A percentile compares a stretch with the other conserved stretches of the same genome.
phyloP scores from a whole-genome alignment of 495 filamentous ascomycete genomes.

The Penicillium atrosanguineum region DNA sequence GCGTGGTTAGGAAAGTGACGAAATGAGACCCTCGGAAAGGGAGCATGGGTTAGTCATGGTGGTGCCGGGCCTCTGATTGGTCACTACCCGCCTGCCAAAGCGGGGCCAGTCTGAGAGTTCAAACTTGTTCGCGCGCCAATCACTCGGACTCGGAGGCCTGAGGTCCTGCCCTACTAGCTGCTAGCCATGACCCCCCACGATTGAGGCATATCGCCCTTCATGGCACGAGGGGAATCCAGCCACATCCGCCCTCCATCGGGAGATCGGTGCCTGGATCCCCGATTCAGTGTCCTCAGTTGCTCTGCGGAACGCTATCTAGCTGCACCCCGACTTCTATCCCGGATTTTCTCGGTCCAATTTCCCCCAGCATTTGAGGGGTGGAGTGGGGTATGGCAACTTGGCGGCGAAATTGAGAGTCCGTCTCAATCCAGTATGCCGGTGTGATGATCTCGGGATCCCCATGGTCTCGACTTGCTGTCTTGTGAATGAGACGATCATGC shows the following conservation, averaged over 20 bases:
- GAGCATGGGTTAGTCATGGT: slow-evolving; percentile 9
- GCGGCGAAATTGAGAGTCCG: slow-evolving; percentile 2
- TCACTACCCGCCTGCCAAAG: slow-evolving; percentile 2
- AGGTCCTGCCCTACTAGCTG: not conserved
- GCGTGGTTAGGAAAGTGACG: slow-evolving; percentile 14
- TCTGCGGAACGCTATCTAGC: no score
- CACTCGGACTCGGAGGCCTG: not conserved
- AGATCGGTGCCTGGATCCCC: slow-evolving; percentile 19
- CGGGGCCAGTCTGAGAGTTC: slow-evolving; percentile 7
- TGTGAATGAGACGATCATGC: not conserved
- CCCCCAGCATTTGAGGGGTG: slow-evolving; percentile 5
- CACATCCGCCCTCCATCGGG: slow-evolving; percentile 21
- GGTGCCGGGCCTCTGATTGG: slow-evolving; percentile 5
- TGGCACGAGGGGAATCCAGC: slow-evolving; percentile 12
- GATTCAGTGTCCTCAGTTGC: no score
- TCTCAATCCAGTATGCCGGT: slow-evolving; percentile 4
- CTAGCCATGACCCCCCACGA: not conserved
- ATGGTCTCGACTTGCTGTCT: not conserved
- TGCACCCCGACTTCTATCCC: not conserved
- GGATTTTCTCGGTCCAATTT: slow-evolving; percentile 6
- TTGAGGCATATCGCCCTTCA: not conserved
- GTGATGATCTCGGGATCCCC: slow-evolving; percentile 6
- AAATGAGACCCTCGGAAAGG: slow-evolving; percentile 13
- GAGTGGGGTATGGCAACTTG: slow-evolving; percentile 1
- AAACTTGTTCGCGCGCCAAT: slow-evolving; percentile 3